A percentile compares a stretch with the other conserved stretches of the same genome.
Conservation (phyloP, 768 basidiomycete genomes). For the Pleurotus cornucopiae region DNA sequence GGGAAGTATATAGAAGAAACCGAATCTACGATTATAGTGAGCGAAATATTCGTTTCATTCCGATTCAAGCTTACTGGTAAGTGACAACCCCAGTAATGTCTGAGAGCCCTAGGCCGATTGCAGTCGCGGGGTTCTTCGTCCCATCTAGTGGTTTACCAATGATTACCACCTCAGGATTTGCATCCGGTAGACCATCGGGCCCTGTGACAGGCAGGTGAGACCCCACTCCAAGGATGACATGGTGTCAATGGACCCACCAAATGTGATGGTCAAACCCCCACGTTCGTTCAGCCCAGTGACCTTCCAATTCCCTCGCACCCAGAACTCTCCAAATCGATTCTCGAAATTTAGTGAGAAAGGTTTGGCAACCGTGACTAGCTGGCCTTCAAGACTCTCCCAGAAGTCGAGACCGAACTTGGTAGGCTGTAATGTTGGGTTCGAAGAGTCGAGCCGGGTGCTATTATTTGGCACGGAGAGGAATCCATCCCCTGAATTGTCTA, state of each 20-base stretch:
- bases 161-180: slow-evolving; percentile 53
- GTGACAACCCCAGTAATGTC: slow-evolving; percentile 54
- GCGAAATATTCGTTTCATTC: not conserved
- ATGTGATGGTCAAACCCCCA: slow-evolving; percentile 50
- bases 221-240: no score
- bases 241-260: slow-evolving; percentile 25
- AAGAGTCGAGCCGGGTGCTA: slow-evolving; percentile 35
- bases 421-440: slow-evolving; percentile 46
- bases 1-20: slow-evolving; percentile 56
- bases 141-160: slow-evolving; percentile 52
- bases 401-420: slow-evolving; percentile 56
- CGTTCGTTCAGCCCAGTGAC: slow-evolving; percentile 51
- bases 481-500: slow-evolving; percentile 50
- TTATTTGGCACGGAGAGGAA: slow-evolving; percentile 57
- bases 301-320: slow-evolving; percentile 56
- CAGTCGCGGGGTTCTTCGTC: slow-evolving; percentile 42
- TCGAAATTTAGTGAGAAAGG: slow-evolving; percentile 47
- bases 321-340: slow-evolving; percentile 52
- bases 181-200: slow-evolving; percentile 45
- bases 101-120: slow-evolving; percentile 39
- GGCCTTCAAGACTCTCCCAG: slow-evolving; percentile 60
- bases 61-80: slow-evolving; percentile 37
- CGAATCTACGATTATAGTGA: slow-evolving; percentile 25
- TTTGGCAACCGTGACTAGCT: slow-evolving; percentile 47
- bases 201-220: slow-evolving; percentile 23